Base-by-base conservation (phyloP, 2,329 filamentous ascomycete species). In the Penicillium rolfsii region DNA sequence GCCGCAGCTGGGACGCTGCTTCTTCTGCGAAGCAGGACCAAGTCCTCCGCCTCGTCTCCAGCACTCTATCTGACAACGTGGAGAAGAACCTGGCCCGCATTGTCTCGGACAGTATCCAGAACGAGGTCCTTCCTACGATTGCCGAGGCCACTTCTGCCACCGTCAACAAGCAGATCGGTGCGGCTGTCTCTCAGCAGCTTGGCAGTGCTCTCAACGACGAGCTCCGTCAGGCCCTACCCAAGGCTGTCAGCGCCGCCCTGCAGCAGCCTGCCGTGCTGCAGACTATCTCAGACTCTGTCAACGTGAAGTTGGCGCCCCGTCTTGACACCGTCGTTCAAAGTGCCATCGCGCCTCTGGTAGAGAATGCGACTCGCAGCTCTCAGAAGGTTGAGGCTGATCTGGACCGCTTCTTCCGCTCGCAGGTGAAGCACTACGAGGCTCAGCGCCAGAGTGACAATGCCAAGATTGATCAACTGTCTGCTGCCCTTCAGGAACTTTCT, bases 51-150 rank as follows among this genome's bases (percentile, higher is more conserved):
- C 77, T 91, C 56, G 85, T 91, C 4, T 90, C 88, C 1, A 85
- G 81, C 63, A 90, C 89, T 2, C 76, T 91, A 48, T 86, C 86
- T 11, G 87, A 89, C 62, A 91, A 91, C 59, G 85, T 91, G 26
- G 88, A 91, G 75, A 88, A 90, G 70, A 91, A 91, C 24, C 83
- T 97, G 40, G 83, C 87, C 62, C 88, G 87, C 62, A 91, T 96
- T 67, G 88, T 97, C 54, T 85, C 87, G 50, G 84, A 87, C 52
- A 90, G 90, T 74, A 91, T 97, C 66, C 85, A 91, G 63, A 84
- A 87, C 58, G 84, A 87, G 14, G 86, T 97, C 48, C 81, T 97
- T 55, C 94, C 95, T 11, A 83, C 88, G 35, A 81, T 98, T 59
- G 85, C 87, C 43, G 84, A 88, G 55, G 82, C 88, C 45, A 87